Evolutionary conservation across 2,329 filamentous ascomycete genomes (phyloP).

Genomic region (Metarhizium album): DNA sequence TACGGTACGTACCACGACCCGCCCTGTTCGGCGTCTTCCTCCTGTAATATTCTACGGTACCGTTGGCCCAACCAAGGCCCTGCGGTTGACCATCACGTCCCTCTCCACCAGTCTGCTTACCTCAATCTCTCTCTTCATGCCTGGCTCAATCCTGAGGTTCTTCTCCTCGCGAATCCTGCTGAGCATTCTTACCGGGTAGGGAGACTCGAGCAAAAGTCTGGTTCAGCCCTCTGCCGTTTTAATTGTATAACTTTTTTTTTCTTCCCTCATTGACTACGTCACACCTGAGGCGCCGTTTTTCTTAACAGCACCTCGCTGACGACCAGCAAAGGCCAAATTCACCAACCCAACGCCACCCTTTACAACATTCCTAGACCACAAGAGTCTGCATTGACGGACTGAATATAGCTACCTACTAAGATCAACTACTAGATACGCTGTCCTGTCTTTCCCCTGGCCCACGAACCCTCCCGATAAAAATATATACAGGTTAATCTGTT

Average conservation of each 20-base stretch:
- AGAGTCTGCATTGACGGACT: neutral
- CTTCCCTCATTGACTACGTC: constrained; percentile 6
- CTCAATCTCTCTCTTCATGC: neutral
- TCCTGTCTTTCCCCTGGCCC: neutral
- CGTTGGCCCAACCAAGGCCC: neutral
- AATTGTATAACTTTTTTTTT: constrained; percentile 8
- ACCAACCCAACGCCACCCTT: neutral
- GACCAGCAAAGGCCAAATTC: constrained; percentile 5
- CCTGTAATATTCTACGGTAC: neutral
- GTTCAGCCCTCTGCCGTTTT: constrained; percentile 10
- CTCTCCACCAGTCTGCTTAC: neutral
- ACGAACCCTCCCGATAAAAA: neutral
- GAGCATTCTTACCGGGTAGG: constrained; percentile 15
- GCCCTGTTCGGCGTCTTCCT: neutral
- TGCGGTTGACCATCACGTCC: neutral
- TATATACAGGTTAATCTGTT: constrained; percentile 15
- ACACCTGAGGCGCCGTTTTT: constrained; percentile 13
- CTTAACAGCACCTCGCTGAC: neutral
- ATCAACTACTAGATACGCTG: neutral
- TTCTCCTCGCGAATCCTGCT: constrained; percentile 4
- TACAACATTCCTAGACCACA: neutral
- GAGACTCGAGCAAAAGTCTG: constrained; percentile 12
- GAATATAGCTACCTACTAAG: neutral
- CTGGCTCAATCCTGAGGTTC: neutral
- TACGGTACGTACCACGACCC: neutral